Evolutionary conservation across 2,329 filamentous ascomycete species (phyloP).

Genomic region (Keithomyces neogunnii): DNA sequence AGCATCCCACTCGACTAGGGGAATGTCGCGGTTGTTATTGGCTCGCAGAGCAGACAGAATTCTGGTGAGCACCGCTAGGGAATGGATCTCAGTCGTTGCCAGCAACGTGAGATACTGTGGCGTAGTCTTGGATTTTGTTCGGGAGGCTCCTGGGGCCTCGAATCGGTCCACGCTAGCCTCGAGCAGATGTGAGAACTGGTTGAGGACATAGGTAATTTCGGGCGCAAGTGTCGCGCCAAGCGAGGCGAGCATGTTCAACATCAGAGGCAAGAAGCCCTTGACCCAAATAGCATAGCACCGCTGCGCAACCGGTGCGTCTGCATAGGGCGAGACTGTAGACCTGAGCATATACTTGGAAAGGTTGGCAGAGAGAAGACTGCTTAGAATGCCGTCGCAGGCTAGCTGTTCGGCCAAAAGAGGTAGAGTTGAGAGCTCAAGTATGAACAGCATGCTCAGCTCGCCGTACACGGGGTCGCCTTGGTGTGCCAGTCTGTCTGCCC

Average conservation of each 20-base stretch:
- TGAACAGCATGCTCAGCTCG: slow-evolving; percentile 80
- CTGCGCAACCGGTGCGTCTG: slow-evolving; percentile 56
- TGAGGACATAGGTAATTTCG: slow-evolving; percentile 80
- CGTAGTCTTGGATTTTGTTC: slow-evolving; percentile 39
- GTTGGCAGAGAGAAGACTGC: slow-evolving; percentile 70
- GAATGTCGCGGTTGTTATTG: slow-evolving; percentile 63
- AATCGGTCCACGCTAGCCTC: slow-evolving; percentile 63
- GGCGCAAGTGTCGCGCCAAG: slow-evolving; percentile 74
- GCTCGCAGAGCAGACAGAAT: slow-evolving; percentile 60
- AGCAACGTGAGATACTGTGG: slow-evolving; percentile 62
- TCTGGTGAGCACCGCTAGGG: slow-evolving; percentile 64
- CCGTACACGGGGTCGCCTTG: slow-evolving; percentile 84
- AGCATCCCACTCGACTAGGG: slow-evolving; percentile 67
- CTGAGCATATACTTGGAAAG: slow-evolving; percentile 71
- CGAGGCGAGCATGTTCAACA: slow-evolving; percentile 77
- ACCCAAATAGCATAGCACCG: slow-evolving; percentile 87
- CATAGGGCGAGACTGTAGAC: slow-evolving; percentile 65
- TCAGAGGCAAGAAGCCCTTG: slow-evolving; percentile 76
- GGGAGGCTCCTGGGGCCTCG: slow-evolving; percentile 48
- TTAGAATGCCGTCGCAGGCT: slow-evolving; percentile 76
- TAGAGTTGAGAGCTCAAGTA: slow-evolving; percentile 78
- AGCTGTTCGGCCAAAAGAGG: slow-evolving; percentile 80
- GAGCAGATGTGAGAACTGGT: slow-evolving; percentile 78
- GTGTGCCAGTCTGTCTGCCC: slow-evolving; percentile 75
- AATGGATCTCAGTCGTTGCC: slow-evolving; percentile 69